Evolutionary conservation across 2,329 filamentous ascomycete genomes (phyloP).

Genomic region (Talaromyces sp.): DNA sequence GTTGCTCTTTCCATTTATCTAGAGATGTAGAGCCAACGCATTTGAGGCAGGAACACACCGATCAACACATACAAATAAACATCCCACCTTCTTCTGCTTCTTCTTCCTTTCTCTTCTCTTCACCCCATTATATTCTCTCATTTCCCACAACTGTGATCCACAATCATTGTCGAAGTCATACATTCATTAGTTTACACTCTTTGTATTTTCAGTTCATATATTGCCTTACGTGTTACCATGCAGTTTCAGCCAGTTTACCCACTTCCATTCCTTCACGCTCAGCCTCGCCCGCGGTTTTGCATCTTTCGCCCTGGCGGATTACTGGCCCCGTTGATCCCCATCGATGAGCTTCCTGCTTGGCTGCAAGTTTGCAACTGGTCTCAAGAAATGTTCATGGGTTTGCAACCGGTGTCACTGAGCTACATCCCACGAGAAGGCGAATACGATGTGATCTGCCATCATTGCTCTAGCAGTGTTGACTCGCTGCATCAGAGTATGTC

Average conservation of each 20-base stretch:
- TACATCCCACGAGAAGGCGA: slow-evolving; percentile 33
- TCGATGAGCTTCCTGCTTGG: slow-evolving; percentile 48
- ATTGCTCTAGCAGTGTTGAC: slow-evolving; percentile 30
- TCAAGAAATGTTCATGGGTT: slow-evolving; percentile 22
- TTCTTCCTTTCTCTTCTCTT: background rate
- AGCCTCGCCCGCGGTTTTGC: slow-evolving; percentile 42
- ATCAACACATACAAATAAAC: no score
- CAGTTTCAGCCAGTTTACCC: slow-evolving; percentile 6
- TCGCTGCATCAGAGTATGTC: slow-evolving; percentile 29
- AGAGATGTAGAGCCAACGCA: background rate
- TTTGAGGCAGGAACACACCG: background rate
- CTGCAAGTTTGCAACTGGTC: slow-evolving; percentile 32
- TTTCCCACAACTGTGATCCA: slow-evolving; percentile 7
- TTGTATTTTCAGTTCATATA: background rate
- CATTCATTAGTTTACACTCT: slow-evolving; percentile 1
- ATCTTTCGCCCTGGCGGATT: slow-evolving; percentile 40
- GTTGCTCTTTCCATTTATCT: background rate
- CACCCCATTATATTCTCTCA: slow-evolving; percentile 7
- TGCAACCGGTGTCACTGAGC: slow-evolving; percentile 27
- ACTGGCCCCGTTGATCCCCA: slow-evolving; percentile 44
- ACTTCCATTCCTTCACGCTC: slow-evolving; percentile 6
- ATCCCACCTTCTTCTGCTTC: background rate
- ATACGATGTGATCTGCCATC: slow-evolving; percentile 37
- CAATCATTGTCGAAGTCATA: background rate
- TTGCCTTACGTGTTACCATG: slow-evolving; percentile 11